A percentile compares a stretch with the other conserved stretches of the same genome.
phyloP scores from a whole-genome alignment of 441 rosid genomes.

The Corymbia calophylla region DNA sequence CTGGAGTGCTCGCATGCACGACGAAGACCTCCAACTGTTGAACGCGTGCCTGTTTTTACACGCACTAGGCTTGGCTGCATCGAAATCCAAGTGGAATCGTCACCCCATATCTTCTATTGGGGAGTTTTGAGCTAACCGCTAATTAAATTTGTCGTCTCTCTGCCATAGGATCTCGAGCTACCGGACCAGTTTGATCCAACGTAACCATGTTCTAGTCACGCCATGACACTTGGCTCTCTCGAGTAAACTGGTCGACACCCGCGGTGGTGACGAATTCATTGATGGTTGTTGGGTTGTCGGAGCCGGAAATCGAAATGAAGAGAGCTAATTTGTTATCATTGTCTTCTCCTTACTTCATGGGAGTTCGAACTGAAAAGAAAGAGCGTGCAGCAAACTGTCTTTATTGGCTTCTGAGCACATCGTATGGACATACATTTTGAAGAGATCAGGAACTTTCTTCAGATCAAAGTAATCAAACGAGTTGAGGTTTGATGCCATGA shows the following conservation, averaged over 20 bases:
- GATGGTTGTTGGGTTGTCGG: not conserved
- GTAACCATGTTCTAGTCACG: accelerated
- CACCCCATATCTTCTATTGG: no score
- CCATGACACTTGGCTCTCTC: not conserved
- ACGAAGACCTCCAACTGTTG: no score
- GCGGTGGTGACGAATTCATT: accelerated
- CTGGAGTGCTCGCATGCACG: not conserved
- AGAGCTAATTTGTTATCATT: not conserved
- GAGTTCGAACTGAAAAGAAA: not conserved
- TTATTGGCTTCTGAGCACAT: not conserved
- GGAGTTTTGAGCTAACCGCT: no score
- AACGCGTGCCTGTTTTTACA: no score
- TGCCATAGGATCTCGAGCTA: no score
- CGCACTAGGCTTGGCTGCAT: no score
- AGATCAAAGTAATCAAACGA: no score
- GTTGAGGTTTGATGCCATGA: no score
- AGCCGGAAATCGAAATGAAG: not conserved
- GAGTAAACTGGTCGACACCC: not conserved
- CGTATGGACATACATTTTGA: not conserved
- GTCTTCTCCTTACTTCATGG: not conserved
- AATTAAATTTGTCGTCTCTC: no score
- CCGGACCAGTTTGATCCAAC: no score
- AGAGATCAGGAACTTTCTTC: not conserved
- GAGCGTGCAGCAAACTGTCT: not conserved
- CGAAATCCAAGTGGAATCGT: no score